phyloP scores from a whole-genome alignment of 371 early-diverging fungal genomes.

The Mucor lusitanicus region DNA sequence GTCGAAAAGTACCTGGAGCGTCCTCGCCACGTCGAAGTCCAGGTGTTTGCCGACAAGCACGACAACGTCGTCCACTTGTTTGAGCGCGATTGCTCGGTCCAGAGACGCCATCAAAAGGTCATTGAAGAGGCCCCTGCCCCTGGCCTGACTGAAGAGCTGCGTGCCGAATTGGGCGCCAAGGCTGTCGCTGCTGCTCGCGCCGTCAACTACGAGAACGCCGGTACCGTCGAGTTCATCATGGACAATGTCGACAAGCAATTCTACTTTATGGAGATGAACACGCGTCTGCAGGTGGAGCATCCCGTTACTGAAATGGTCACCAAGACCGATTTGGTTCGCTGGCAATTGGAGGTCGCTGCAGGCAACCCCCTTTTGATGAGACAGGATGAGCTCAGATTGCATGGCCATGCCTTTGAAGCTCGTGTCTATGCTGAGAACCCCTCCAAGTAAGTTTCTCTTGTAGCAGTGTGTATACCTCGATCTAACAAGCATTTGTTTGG shows the following conservation, averaged over 20 bases:
- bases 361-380: constrained; percentile 77
- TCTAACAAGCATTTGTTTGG: constrained; percentile 1
- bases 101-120: constrained; percentile 97
- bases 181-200: constrained; percentile 93
- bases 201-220: constrained; percentile 91
- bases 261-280: constrained; percentile 99
- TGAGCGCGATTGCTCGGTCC: constrained; percentile 97
- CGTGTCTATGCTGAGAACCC: constrained; percentile 98
- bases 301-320: constrained; percentile 98
- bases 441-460: constrained; percentile 58
- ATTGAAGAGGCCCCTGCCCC: constrained; percentile 89
- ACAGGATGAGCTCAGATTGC: constrained; percentile 71
- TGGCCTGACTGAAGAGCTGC: constrained; percentile 69
- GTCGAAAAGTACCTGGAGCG: constrained; percentile 89
- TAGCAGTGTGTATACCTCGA: neutral
- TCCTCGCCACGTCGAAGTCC: constrained; percentile 96
- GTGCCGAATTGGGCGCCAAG: constrained; percentile 81
- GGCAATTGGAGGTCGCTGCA: constrained; percentile 90
- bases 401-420: constrained; percentile 96
- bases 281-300: constrained; percentile 95
- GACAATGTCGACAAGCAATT: constrained; percentile 86
- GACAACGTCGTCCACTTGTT: constrained; percentile 92
- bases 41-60: constrained; percentile 90
- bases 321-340: constrained; percentile 90
- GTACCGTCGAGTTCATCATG: constrained; percentile 98